These are phyloP conservation scores for Vicia villosa DNA, from an alignment of 306 rosid species.

Conservation along the genomic window DNA sequence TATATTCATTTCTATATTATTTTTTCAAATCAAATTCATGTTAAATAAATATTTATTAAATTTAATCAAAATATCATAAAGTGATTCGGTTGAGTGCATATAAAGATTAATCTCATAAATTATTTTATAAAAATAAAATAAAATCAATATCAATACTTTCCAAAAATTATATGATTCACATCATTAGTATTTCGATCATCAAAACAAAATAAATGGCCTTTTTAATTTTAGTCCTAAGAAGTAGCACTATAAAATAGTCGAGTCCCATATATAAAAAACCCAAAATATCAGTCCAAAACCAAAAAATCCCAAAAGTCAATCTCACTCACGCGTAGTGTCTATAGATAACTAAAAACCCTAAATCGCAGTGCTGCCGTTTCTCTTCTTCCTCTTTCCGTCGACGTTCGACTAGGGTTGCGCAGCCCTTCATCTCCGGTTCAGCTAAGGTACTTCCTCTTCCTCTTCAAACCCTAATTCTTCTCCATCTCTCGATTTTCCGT, in stretches of 20 bases:
- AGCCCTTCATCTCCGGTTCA: slow-evolving; percentile 45
- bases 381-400: neutral
- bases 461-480: slow-evolving; percentile 15
- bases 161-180: no score
- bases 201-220: no score
- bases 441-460: slow-evolving; percentile 38
- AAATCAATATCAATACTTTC: no score
- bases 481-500: neutral
- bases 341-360: slow-evolving; percentile 40
- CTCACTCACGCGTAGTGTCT: neutral
- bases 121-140: no score
- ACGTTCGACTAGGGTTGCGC: slow-evolving; percentile 42
- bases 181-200: no score
- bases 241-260: neutral
- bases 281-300: neutral
- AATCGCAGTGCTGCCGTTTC: slow-evolving; percentile 2
- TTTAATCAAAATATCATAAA: no score
- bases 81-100: no score
- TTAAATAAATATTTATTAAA: no score
- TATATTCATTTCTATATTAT: no score
- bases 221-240: no score
- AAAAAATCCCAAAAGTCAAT: neutral
- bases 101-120: no score
- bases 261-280: neutral
- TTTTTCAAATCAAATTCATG: no score